A percentile compares a stretch with the other conserved stretches of the same genome.
phyloP scores from a whole-genome alignment of 306 rosid genomes.

The Mucuna pruriens region DNA sequence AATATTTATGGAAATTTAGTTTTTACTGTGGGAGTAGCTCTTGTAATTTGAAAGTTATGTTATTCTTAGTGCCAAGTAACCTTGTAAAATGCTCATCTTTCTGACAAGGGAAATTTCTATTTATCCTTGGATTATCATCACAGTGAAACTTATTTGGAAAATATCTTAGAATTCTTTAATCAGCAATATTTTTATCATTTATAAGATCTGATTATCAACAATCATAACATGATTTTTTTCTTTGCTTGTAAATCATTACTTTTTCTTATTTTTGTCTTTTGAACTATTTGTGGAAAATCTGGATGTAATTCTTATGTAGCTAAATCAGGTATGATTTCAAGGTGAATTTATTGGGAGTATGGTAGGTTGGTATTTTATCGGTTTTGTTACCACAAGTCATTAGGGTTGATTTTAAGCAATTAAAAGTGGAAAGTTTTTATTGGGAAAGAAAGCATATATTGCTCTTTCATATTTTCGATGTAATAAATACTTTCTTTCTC shows the following conservation, averaged over 20 bases:
- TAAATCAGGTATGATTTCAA: not conserved
- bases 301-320: conserved; percentile 18
- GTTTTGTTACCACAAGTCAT: not conserved
- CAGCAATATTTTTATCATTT: not conserved
- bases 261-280: not conserved
- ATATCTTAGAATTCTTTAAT: not conserved
- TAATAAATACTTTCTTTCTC: not conserved
- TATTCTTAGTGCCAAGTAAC: not conserved
- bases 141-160: conserved; percentile 18
- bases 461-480: not conserved
- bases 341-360: conserved; percentile 23
- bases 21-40: not conserved
- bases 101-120: not conserved
- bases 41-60: conserved; percentile 16
- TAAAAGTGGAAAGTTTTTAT: not conserved
- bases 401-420: not conserved
- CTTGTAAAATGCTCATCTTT: conserved; percentile 17
- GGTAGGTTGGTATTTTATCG: conserved; percentile 15
- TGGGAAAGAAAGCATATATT: not conserved
- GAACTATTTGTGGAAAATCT: conserved; percentile 16
- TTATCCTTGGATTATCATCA: conserved; percentile 24
- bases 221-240: not conserved
- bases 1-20: conserved; percentile 10
- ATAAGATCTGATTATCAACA: conserved; percentile 2
- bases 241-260: not conserved